Base-by-base conservation (phyloP, 345 rosid species). In the Populus alba region DNA sequence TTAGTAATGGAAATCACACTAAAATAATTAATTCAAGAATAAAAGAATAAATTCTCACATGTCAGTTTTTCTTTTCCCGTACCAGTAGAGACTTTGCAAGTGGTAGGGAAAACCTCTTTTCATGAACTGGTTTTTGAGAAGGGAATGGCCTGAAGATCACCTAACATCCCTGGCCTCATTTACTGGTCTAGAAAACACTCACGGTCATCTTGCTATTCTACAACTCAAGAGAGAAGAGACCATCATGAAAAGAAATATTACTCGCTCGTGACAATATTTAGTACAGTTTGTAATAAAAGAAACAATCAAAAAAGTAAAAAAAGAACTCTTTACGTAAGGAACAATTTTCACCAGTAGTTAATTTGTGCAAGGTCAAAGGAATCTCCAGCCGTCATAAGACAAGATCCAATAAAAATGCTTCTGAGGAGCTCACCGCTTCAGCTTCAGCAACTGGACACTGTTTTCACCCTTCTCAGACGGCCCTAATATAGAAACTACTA, bases 401-500 rank as follows among this genome's bases (percentile, higher is more conserved):
- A 37, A 66, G 25, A 67, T 25, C 37, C 67, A 68, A 39, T 20
- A 74, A 35, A 68, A 72, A 82, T 79, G 89, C 79, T 76, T 66
- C 68, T 70, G 1, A 75, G 81, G 70, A 83, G 83, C 4, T 41
- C 45, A 41, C 12, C 75, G 76, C 81, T 43, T 81, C 85, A 15
- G n/a, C 74, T 43, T 78, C 86, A 55, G 77, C 71, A 27, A 13
- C 66, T 18, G 77, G 71, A 55, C 20, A 51, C 68, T 76, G 8
- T 12, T 76, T 10, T 31, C 74, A 68, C 67, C 83, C 29, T 70
- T 63, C 66, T 38, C 79, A 10, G 83, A 78, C 53, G 68, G 76
- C 45, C 84, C 79, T 33, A 29, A 18, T 20, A 47, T 62, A 22
- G 47, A 75, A 33, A 33, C 37, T 5, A 37, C 57, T 29, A 15